Evolutionary conservation across 225 moss, liverwort and hornwort genomes (phyloP).

Genomic region (Neckera pumila): DNA sequence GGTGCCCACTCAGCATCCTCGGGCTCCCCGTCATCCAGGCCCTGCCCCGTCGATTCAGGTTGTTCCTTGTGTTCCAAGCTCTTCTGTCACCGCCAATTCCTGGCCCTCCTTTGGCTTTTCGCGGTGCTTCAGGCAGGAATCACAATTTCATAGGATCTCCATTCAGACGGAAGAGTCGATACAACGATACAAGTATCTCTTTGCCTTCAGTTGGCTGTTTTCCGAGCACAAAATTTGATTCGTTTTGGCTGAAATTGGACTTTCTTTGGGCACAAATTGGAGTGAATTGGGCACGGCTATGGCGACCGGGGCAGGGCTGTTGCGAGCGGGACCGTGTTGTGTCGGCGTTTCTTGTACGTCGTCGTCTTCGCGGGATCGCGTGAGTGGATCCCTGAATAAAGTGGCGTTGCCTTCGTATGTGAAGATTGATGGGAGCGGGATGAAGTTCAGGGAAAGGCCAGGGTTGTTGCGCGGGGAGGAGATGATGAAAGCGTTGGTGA

Average conservation of each 20-base stretch:
- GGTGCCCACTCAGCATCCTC: background rate
- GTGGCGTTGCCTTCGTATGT: constrained; percentile 2
- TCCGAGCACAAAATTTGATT: background rate
- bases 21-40: background rate
- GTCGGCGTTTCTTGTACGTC: background rate
- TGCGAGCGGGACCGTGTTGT: constrained; percentile 18
- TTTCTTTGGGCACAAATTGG: background rate
- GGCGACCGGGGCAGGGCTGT: constrained; percentile 21
- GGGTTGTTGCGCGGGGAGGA: constrained; percentile 23
- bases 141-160: background rate
- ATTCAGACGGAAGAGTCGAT: background rate
- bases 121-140: background rate
- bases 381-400: background rate
- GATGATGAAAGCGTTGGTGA: background rate
- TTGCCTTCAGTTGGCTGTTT: background rate
- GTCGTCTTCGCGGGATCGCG: constrained; percentile 9
- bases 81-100: constrained; percentile 18
- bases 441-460: constrained; percentile 17
- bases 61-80: constrained; percentile 20
- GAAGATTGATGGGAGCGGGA: constrained; percentile 12
- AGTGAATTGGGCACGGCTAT: background rate
- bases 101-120: background rate
- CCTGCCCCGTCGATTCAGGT: constrained; percentile 14
- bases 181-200: background rate
- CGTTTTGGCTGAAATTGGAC: background rate